Evolutionary conservation across 1,284 basidiomycete genomes (phyloP), one percentile per base, ranked within the genome.

Genomic region (Apiotrichum laibachii): DNA sequence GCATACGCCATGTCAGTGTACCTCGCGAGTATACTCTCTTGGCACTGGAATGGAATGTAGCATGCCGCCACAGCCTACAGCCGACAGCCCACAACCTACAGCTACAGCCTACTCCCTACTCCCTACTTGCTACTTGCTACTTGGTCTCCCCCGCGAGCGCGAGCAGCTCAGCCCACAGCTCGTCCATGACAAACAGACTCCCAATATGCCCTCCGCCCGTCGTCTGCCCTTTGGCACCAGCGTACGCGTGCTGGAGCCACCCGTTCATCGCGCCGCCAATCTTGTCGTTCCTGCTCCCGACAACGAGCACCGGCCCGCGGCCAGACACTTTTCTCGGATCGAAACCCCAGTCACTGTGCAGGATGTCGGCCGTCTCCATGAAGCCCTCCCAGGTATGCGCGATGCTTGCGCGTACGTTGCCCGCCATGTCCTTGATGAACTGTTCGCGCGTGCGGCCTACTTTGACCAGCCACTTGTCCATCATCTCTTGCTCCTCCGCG

Each of bases 291-390:
- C 71, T 52, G 19, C 78, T 70, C 9, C 80, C 68, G 35, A 82
- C 79, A 22, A 86, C 56, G 39, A 84, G 69, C 21, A 84, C 79
- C 2, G 79, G 80, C 39, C 79, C 79, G 50, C 68, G 73, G 61
- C 78, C 80, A 62, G 84, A 80, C 50, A 84, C 68, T 8, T 65
- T 62, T 35, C 72, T 70, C 10, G 82, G 82, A 34, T 64, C 65
- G 60, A 83, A 83, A 35, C 80, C 82, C 85, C 85, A 86, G 58
- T 82, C 82, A 26, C 80, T 80, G 50, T 85, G 82, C 53, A 83
- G 71, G 44, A 83, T 71, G 26, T 73, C 66, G 7, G 80, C 60
- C 49, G 80, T 67, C 53, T 82, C 80, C 61, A 81, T 71, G 64
- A 84, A 84, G 2, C 85, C 85, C 53, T 79, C 79, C 84, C 84